These are phyloP conservation scores for Cryptococcus depauperatus DNA, from an alignment of 1,284 basidiomycete species.

Conservation along the genomic window DNA sequence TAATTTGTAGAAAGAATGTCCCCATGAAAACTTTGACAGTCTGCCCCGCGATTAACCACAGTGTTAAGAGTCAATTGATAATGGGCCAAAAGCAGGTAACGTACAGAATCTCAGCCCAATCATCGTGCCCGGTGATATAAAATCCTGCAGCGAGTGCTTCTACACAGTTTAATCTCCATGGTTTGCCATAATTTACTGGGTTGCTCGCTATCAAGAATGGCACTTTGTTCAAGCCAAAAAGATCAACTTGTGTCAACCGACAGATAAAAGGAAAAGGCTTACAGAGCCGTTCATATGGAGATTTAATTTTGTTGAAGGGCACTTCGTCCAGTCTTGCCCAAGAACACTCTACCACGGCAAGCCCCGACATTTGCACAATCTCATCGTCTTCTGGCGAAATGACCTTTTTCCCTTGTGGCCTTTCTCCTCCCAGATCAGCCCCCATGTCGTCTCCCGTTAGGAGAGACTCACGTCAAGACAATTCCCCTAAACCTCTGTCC, in stretches of 20 bases:
- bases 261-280: conserved; percentile 32
- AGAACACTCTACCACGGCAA: conserved; percentile 95
- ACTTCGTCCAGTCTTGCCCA: conserved; percentile 94
- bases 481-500: conserved; percentile 83
- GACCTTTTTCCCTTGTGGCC: conserved; percentile 74
- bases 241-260: background rate
- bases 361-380: conserved; percentile 64
- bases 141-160: conserved; percentile 90
- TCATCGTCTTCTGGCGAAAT: conserved; percentile 78
- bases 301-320: conserved; percentile 86
- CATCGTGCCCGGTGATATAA: conserved; percentile 76
- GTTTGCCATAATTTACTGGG: conserved; percentile 91
- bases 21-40: conserved; percentile 77
- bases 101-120: conserved; percentile 63
- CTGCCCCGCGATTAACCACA: conserved; percentile 12
- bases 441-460: conserved; percentile 4
- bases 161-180: conserved; percentile 82
- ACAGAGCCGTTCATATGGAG: conserved; percentile 85
- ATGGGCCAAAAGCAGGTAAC: conserved; percentile 6
- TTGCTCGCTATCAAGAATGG: conserved; percentile 89
- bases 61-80: background rate
- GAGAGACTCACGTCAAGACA: conserved; percentile 72
- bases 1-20: conserved; percentile 70
- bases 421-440: conserved; percentile 38
- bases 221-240: conserved; percentile 49